Conservation (phyloP, 768 basidiomycete genomes). For the Suillus spraguei region DNA sequence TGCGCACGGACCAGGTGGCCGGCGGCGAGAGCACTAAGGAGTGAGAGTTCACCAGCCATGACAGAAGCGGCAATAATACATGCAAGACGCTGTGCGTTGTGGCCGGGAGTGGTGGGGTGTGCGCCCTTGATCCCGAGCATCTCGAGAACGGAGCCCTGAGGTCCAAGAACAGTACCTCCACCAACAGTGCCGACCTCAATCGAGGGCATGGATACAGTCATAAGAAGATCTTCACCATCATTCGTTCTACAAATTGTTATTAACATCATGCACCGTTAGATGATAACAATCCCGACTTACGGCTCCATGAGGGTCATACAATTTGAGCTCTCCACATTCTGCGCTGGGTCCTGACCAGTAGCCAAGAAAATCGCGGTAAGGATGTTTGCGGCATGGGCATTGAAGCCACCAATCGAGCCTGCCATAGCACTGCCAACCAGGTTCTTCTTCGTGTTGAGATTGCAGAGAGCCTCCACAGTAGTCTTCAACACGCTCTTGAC, state of each 20-base stretch:
- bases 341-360: slow-evolving; percentile 98
- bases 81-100: slow-evolving; percentile 88
- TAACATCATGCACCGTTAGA: slow-evolving; percentile 9
- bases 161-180: slow-evolving; percentile 90
- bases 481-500: slow-evolving; percentile 95
- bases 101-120: slow-evolving; percentile 82
- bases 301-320: slow-evolving; percentile 99
- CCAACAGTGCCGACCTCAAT: slow-evolving; percentile 99
- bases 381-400: slow-evolving; percentile 98
- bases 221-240: slow-evolving; percentile 84
- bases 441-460: slow-evolving; percentile 97
- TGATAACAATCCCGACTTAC: slow-evolving; percentile 51
- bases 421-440: slow-evolving; percentile 98
- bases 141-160: slow-evolving; percentile 88
- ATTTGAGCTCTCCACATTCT: slow-evolving; percentile 98
- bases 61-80: slow-evolving; percentile 89
- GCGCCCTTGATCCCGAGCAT: slow-evolving; percentile 94
- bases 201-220: slow-evolving; percentile 97
- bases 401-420: slow-evolving; percentile 96
- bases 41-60: slow-evolving; percentile 95
- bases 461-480: slow-evolving; percentile 85
- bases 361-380: slow-evolving; percentile 94
- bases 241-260: slow-evolving; percentile 62
- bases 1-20: slow-evolving; percentile 95
- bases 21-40: slow-evolving; percentile 91